Base-by-base conservation (phyloP, 164 flowering plant species). In the Piper longum region DNA sequence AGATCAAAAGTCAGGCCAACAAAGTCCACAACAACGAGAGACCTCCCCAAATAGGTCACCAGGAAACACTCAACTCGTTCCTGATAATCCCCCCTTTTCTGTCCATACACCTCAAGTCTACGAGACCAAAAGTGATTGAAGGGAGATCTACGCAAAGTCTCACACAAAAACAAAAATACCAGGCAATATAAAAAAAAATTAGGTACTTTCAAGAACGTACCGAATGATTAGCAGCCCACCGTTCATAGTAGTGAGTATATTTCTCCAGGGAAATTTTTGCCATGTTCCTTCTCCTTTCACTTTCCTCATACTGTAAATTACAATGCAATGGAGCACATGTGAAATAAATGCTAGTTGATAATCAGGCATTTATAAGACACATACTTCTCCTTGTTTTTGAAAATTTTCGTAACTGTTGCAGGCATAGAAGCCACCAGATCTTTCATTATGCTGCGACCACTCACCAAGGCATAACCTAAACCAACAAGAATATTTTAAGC, bases 391-490 rank as follows among this genome's bases (percentile, higher is more conserved):
- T 73, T 91, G 95, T 72, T 91, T 93, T 80, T 87, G 91, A 63
- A 97, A 96, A 52, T 87, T 79, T 74, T 91, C 96, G 68, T 95
- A 95, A 58, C 96, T 93, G 56, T 95, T 95, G 71, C 99, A 95
- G 42, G 99, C 96, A 83, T 89, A 91, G 69, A 93, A 93, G 59
- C 99, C 99, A 69, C 99, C 99, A 18, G 99, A 90, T 71, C 84
- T 83, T 77, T 88, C 96, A 73, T 96, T 96, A 75, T 95, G 99
- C 45, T 88, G 96, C 12, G 96, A 68, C 99, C 99, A 95, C 55
- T 93, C 82, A 77, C 99, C 99, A 72, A 91, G 95, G 64, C 99
- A 95, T 39, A 95, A 85, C 99, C 99, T 95, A 45, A 57, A n/a
- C 1, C 36, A 26, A 26, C 36, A 26, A 26, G 36, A 26, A 26